Percentiles rank a stretch among this genome's conserved stretches.
phyloP scores from a whole-genome alignment of 2,329 filamentous ascomycete species.

The Diaporthe destruens region DNA sequence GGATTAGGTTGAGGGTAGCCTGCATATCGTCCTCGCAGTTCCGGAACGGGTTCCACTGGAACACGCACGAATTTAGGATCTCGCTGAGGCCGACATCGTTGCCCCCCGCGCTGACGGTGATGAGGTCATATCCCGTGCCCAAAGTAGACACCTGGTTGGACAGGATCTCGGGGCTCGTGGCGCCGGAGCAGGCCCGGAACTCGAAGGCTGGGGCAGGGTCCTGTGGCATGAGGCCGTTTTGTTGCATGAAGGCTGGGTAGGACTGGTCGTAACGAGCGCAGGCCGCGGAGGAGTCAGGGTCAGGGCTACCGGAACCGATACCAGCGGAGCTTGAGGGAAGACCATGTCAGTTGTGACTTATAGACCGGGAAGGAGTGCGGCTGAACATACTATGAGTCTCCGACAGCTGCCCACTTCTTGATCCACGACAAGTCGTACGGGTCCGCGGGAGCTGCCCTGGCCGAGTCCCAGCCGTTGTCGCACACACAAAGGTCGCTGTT shows the following conservation, averaged over 20 bases:
- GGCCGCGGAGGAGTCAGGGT: neutral
- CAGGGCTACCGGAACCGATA: constrained; percentile 12
- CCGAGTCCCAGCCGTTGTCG: constrained; percentile 7
- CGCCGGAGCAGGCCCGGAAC: constrained; percentile 4
- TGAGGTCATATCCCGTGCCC: constrained; percentile 18
- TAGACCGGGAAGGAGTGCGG: too few relatives aligned
- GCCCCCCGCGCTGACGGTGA: constrained; percentile 16
- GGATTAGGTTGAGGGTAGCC: neutral
- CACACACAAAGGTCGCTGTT: constrained; percentile 11
- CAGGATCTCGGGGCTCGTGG: constrained; percentile 5
- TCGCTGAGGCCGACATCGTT: constrained; percentile 18
- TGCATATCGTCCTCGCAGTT: constrained; percentile 15
- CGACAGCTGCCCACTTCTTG: constrained; percentile 20
- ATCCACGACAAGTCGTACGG: constrained; percentile 8
- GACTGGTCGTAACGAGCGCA: constrained; percentile 24
- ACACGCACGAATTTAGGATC: constrained; percentile 10
- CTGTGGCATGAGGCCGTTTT: constrained; percentile 4
- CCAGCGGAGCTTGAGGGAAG: neutral
- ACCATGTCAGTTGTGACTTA: neutral
- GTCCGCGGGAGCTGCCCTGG: neutral
- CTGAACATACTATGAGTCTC: constrained; percentile 25
- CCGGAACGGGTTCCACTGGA: constrained; percentile 20
- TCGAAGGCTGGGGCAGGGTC: constrained; percentile 5
- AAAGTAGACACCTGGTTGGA: constrained; percentile 1
- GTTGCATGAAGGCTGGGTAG: constrained; percentile 11